Evolutionary conservation across 2,329 filamentous ascomycete species (phyloP).

Genomic region (Trichoderma sp.): DNA sequence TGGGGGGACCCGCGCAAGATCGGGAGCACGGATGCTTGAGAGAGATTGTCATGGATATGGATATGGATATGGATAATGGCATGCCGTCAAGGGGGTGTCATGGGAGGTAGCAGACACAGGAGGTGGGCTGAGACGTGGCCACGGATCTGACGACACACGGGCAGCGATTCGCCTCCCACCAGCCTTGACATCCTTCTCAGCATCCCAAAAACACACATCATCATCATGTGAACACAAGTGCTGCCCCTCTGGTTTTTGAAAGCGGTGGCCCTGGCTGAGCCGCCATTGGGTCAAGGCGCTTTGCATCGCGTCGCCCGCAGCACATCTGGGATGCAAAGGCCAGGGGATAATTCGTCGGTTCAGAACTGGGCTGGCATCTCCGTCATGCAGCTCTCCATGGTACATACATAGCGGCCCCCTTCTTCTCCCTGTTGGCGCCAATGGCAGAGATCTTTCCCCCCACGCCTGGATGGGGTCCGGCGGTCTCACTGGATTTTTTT

Average conservation of each 20-base stretch:
- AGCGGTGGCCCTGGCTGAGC: background rate
- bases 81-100: background rate
- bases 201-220: background rate
- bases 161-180: slow-evolving; percentile 14
- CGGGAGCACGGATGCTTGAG: slow-evolving; percentile 6
- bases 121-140: slow-evolving; percentile 20
- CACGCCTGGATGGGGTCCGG: background rate
- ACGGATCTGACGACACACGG: slow-evolving; percentile 18
- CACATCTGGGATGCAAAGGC: background rate
- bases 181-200: background rate
- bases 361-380: background rate
- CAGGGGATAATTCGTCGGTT: background rate
- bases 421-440: background rate
- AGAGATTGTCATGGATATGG: background rate
- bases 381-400: slow-evolving; percentile 2
- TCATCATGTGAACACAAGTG: slow-evolving; percentile 8
- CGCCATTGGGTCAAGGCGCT: background rate
- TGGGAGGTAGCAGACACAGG: background rate
- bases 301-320: background rate
- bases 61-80: background rate
- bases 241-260: background rate
- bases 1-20: slow-evolving; percentile 18
- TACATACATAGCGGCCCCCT: background rate
- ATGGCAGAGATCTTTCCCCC: slow-evolving; percentile 14
- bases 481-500: background rate